Base-by-base conservation (phyloP, 257 asterid species). In the Parsonsia alboflavescens region DNA sequence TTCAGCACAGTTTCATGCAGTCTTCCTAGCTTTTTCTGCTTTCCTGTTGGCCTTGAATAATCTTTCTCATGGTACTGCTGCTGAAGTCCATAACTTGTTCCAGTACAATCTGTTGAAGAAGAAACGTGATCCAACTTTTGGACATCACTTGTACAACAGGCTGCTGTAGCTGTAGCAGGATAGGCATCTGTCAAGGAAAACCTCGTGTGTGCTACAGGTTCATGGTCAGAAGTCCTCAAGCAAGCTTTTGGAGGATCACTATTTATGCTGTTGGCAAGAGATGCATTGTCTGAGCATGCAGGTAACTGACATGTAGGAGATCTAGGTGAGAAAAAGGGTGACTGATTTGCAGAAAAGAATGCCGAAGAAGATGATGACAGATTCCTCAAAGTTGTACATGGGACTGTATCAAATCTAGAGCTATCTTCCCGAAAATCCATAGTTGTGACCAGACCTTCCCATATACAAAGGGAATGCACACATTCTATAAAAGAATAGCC, bases 291-390 rank as follows among this genome's bases (percentile, higher is more conserved):
- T 6, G 80, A 67, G 57, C 24, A 30, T 53, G 79, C 17, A 4
- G 81, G 69, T 65, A 81, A 62, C 74, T 63, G 85, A 66, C 78
- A 66, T 59, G 81, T 68, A 2, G 87, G 86, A 33, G 86, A 85
- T 70, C 80, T 95, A 15, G 99, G 99, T 56, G 98, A 92, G 86
- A 91, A 85, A 84, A 91, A 88, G 7, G 98, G 98, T 0, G 99
- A 95, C 70, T 95, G 99, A 66, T 88, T 88, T 13, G 99, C 99
- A 6, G 98, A 95, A 80, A 87, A 92, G 83, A 95, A 92, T 50
- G 93, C 86, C 6, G 98, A 92, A 10, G 99, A 95, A 9, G 98
- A 90, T 5, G 99, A 92, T 17, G 99, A 95, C 28, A 91, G 81
- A 81, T 88, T 95, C 84, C 98, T 85, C 45, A 85, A 82, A 45